phyloP scores from a whole-genome alignment of 306 rosid genomes.

The Canavalia gladiata region DNA sequence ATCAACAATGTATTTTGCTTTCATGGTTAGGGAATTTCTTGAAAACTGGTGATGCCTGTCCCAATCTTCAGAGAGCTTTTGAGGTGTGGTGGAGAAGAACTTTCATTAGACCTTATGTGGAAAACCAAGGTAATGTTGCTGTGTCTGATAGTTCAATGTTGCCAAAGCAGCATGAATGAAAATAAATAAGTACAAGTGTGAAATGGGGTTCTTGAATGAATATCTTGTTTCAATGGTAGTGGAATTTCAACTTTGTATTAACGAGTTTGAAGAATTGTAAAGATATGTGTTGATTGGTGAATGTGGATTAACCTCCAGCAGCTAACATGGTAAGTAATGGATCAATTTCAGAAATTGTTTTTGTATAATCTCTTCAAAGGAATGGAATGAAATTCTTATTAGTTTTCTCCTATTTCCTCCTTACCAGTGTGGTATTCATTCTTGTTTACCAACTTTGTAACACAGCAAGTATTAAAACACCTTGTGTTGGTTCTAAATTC shows the following conservation, averaged over 20 bases:
- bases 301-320: slow-evolving; percentile 44
- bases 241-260: slow-evolving; percentile 31
- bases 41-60: slow-evolving; percentile 92
- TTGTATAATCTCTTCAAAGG: slow-evolving; percentile 43
- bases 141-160: slow-evolving; percentile 59
- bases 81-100: slow-evolving; percentile 99
- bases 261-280: slow-evolving; percentile 40
- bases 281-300: slow-evolving; percentile 43
- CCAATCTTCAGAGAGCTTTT: slow-evolving; percentile 93
- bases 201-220: not conserved
- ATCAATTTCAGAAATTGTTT: not conserved
- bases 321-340: slow-evolving; percentile 44
- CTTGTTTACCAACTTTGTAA: too few relatives aligned
- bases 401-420: not conserved
- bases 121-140: slow-evolving; percentile 60
- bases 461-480: too few relatives aligned
- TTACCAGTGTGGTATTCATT: not conserved
- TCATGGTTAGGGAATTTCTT: slow-evolving; percentile 92
- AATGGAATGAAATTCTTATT: slow-evolving; percentile 38
- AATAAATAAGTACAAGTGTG: not conserved
- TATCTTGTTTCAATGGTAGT: slow-evolving; percentile 8
- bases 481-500: too few relatives aligned
- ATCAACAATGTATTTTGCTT: slow-evolving; percentile 89
- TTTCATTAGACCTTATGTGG: slow-evolving; percentile 77
- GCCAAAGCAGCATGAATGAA: slow-evolving; percentile 48